Base-by-base conservation (phyloP, 192 early-diverging fungal species). In the Entomortierella chlamydospora region DNA sequence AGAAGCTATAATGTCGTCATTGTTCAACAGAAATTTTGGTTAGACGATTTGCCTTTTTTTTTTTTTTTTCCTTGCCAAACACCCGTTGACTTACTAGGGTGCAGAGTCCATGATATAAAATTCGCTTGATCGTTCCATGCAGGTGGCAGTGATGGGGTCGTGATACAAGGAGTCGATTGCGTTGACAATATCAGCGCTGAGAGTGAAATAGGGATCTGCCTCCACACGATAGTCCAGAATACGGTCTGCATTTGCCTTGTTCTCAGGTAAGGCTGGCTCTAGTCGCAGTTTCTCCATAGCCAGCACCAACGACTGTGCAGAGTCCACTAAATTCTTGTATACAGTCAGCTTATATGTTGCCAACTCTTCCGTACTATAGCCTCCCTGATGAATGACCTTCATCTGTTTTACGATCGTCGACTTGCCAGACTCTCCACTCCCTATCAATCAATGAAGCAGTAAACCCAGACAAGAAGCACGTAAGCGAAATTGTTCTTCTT, bases 401-500 rank as follows among this genome's bases (percentile, higher is more conserved):
- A 98, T 98, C 81, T 98, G 96, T 71, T 98, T 98, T 18, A 98
- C 90, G 67, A 98, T 96, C 50, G 96, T 98, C 47, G 95, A 95
- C 81, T 96, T 97, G 68, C 95, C 96, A 56, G 95, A 97, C 84
- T 98, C 96, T 57, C 95, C 96, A 64, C 91, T 93, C 33, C 94
- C 93, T 93, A 62, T 57, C 37, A 33, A 41, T 26, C 34, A 47
- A 47, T 12, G 45, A 47, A 4, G 4, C 26, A 51, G 26, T 20
- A 11, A 28, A 54, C 4, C 28, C 2, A n/a, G n/a, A n/a, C n/a
- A 54, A 45, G 41, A 61, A 43, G 39, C 43, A 43, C 23, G 39
- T 47, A 47, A 15, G 10, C 12, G 8, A 25, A 22, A 7, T 7
- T 37, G 34, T 37, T 10, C 10, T 37, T 10, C n/a, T n/a, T n/a